Conservation (phyloP, 176 grass and related monocot genomes). For the Oryza longistaminata region DNA sequence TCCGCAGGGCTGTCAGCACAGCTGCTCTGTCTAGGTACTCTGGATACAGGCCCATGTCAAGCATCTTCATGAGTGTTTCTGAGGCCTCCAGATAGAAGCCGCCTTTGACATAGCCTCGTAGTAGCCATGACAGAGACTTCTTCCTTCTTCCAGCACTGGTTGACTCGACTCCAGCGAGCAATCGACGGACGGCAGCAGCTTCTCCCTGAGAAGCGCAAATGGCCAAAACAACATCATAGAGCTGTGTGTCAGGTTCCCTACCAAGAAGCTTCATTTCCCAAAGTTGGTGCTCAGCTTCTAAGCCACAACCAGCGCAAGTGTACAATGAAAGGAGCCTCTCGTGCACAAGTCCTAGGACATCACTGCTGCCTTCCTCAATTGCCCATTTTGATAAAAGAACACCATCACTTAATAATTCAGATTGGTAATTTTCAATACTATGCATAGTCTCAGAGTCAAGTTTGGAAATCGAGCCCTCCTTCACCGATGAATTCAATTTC, state of each 20-base stretch:
- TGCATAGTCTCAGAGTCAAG: constrained; percentile 55
- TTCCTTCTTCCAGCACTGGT: constrained; percentile 60
- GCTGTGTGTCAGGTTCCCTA: constrained; percentile 87
- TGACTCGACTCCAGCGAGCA: constrained; percentile 76
- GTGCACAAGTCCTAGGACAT: constrained; percentile 63
- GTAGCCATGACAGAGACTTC: constrained; percentile 85
- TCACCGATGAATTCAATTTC: constrained; percentile 73
- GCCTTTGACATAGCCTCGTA: constrained; percentile 88
- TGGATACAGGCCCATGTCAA: constrained; percentile 73
- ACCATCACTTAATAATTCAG: constrained; percentile 62
- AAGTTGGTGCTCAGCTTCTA: constrained; percentile 82
- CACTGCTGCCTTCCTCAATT: constrained; percentile 62
- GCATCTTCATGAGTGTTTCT: constrained; percentile 69
- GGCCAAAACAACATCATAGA: constrained; percentile 87
- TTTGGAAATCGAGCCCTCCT: constrained; percentile 52
- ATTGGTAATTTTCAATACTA: constrained; percentile 61
- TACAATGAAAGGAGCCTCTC: constrained; percentile 86
- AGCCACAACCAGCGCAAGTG: constrained; percentile 73
- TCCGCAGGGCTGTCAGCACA: constrained; percentile 69
- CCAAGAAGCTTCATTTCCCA: constrained; percentile 89
- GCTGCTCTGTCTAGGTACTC: constrained; percentile 87
- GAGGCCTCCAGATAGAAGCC: constrained; percentile 83
- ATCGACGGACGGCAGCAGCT: constrained; percentile 56
- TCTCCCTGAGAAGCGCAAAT: constrained; percentile 96
- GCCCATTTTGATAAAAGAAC: constrained; percentile 82